Evolutionary conservation across 78 protist species (phyloP), one percentile per base, ranked within the genome.

Genomic region (Capsaspora owczarzaki): DNA sequence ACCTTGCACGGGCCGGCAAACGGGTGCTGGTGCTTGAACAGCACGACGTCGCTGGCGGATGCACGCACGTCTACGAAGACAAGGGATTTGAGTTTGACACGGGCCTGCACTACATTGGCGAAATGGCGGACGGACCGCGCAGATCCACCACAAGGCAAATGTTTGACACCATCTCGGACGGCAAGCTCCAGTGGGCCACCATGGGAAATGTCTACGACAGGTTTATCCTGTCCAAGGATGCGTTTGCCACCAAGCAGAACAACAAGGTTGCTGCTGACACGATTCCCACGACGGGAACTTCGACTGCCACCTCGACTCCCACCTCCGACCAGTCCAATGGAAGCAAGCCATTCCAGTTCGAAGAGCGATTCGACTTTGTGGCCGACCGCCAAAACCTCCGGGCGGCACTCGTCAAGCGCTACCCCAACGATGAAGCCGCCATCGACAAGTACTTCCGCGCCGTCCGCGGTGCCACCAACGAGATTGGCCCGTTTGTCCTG

Each of bases 61-160:
- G 74, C 78, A 35, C 35, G 37, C 87, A 83, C 82, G 35, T 51
- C 31, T 83, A 76, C 37, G 8, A 33, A 23, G 53, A 60, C 51
- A 29, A 74, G 38, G 86, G 86, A 0, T 82, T 40, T 49, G 76
- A 82, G 76, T 82, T 71, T 44, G 86, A 82, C 44, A 68, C 79
- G n/a, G 87, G 87, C 20, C 19, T 83, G 20, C 87, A 83, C 66
- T 83, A 83, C 82, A 47, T 76, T 46, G 87, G 78, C 60, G 72
- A 25, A 2, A 63, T 25, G n/a, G 66, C 35, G 20, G 33, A 46
- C 43, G 5, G 51, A 46, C 51, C 51, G 12, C 51, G 12, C 51
- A 46, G 25, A 46, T 12, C 5, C 51, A 46, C 5, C 51, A 46
- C 51, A 46, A 5, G 40, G 31, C 66, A 16, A 1, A 60, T 74